Conservation (phyloP, 176 grass and related monocot species). For the Paspalum notatum region DNA sequence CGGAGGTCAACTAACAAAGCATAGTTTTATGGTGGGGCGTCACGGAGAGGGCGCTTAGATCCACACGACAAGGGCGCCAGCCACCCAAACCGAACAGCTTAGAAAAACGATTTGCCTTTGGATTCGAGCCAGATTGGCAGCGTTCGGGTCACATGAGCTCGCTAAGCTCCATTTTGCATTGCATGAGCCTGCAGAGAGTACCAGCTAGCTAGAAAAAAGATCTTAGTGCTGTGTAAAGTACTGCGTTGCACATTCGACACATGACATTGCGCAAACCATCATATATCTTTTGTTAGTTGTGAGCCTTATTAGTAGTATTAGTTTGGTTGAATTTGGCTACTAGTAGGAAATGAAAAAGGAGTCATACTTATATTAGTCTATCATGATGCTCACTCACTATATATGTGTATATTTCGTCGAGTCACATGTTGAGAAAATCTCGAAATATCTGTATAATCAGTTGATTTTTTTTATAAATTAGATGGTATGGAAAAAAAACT, state of each 20-base stretch:
- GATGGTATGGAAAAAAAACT: too few relatives aligned
- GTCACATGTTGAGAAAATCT: neutral
- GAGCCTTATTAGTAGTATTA: neutral
- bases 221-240: conserved; percentile 20
- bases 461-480: neutral
- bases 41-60: conserved; percentile 51
- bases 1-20: conserved; percentile 60
- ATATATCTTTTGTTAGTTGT: neutral
- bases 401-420: neutral
- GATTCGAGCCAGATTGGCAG: conserved; percentile 43
- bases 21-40: conserved; percentile 35
- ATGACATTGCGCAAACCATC: neutral
- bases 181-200: neutral
- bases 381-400: neutral
- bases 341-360: neutral
- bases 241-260: conserved; percentile 22
- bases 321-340: neutral
- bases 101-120: conserved; percentile 42
- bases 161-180: conserved; percentile 32
- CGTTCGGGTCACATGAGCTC: conserved; percentile 54
- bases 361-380: neutral
- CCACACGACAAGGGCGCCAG: conserved; percentile 52
- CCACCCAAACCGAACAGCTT: conserved; percentile 30
- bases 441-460: neutral
- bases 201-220: conserved; percentile 24